Base-by-base conservation (phyloP, 2,329 filamentous ascomycete species). In the Ophiosphaerella herpotricha region DNA sequence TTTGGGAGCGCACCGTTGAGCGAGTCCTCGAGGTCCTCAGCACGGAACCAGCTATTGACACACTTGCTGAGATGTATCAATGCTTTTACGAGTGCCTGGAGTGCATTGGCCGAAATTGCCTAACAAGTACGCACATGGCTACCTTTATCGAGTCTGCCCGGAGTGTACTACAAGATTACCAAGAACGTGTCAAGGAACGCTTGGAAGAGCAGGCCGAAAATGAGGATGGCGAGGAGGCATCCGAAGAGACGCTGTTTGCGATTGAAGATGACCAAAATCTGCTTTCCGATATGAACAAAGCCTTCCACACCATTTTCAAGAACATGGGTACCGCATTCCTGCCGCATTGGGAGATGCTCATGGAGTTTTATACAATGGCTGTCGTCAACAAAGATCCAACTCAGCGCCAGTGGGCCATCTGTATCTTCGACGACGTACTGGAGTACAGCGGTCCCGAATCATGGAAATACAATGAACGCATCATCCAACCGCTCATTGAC, bases 41-140 rank as follows among this genome's bases (percentile, higher is more conserved):
- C 54, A 92, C 92, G 0, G 94, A 99, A 77, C 93, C 94, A 16
- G 91, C 92, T 1, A 92, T 99, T 51, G 94, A 99, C 65, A 96
- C 94, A 0, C 82, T 99, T 39, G 93, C 94, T 1, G 94, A 97
- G 76, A 97, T 99, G 91, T 99, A 97, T 76, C 93, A 97, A 75
- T 99, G 94, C 79, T 99, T 99, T 80, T 99, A 99, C 74, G 94
- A 99, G 74, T 96, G 91, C 23, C 87, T 99, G 7, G 93, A 97
- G 76, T 92, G 97, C 18, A 85, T 96, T 58, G 93, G 93, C 52
- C 90, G 90, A 74, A 86, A 89, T 63, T 93, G 88, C 69, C 81
- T 99, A 39, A 90, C 82, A 5, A 79, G 82, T 34, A 82, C 87
- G 34, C 89, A 96, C 72, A 92, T 99, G 88, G 80, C 82, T 49